Evolutionary conservation across 2,329 filamentous ascomycete genomes (phyloP).

Genomic region (Colletotrichum plurivorum): DNA sequence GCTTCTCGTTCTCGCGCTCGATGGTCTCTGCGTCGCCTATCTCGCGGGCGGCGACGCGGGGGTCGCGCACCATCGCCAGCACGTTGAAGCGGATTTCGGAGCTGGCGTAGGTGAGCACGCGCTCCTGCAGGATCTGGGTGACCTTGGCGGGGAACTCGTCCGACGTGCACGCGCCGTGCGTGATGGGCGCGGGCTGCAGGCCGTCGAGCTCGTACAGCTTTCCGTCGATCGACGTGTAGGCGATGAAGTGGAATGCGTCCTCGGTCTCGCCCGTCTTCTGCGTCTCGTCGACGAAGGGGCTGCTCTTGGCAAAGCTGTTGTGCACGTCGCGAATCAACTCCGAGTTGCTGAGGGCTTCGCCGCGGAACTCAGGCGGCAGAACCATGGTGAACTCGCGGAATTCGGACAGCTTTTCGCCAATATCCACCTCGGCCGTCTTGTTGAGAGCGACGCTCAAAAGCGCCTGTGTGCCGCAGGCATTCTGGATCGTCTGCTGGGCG

Average conservation of each 20-base stretch:
- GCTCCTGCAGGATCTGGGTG: conserved; percentile 86
- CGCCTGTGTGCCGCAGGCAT: conserved; percentile 97
- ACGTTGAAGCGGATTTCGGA: conserved; percentile 97
- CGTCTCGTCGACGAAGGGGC: conserved; percentile 94
- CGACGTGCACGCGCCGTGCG: conserved; percentile 81
- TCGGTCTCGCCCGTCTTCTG: conserved; percentile 79
- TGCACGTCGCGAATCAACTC: conserved; percentile 83
- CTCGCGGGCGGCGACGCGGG: conserved; percentile 82
- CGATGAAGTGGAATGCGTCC: conserved; percentile 98
- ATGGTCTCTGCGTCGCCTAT: conserved; percentile 87
- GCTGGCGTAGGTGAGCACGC: conserved; percentile 87
- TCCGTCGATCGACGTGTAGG: conserved; percentile 86
- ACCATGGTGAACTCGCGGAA: conserved; percentile 92
- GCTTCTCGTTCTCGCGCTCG: conserved; percentile 85
- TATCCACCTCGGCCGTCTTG: conserved; percentile 78
- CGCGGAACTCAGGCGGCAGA: conserved; percentile 81
- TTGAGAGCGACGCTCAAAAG: conserved; percentile 93
- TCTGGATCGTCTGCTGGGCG: conserved; percentile 97
- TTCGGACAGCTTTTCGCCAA: conserved; percentile 78
- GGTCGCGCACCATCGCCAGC: conserved; percentile 90
- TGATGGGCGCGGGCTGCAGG: conserved; percentile 91
- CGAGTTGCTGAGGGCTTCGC: conserved; percentile 73
- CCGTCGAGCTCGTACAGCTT: conserved; percentile 95
- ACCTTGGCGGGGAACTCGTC: conserved; percentile 84
- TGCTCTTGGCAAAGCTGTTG: conserved; percentile 90